Conservation (phyloP, 2,329 filamentous ascomycete species). For the Colletotrichum shisoi region DNA sequence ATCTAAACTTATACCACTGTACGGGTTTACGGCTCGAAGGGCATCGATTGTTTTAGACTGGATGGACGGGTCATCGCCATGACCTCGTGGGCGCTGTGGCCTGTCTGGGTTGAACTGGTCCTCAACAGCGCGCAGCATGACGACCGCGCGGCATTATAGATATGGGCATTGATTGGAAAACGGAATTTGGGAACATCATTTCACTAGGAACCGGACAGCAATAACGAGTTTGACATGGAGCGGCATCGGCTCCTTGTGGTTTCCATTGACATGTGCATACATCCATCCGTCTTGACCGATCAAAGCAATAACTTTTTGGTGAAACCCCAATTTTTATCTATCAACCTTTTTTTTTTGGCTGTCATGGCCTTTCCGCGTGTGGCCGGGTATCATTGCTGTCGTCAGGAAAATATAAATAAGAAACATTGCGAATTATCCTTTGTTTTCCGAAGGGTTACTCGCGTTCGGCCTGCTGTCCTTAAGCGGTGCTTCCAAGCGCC, state of each 20-base stretch:
- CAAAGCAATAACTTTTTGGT: constrained; percentile 33
- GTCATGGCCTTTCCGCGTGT: constrained; percentile 15
- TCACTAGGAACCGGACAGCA: neutral
- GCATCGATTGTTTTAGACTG: constrained; percentile 8
- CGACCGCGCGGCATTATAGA: constrained; percentile 15
- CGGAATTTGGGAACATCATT: neutral
- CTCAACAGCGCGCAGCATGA: neutral
- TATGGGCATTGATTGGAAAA: neutral
- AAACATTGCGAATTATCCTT: neutral
- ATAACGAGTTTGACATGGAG: neutral
- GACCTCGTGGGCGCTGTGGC: neutral
- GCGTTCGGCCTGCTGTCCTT: neutral
- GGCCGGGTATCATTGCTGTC: constrained; percentile 38
- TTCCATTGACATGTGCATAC: neutral
- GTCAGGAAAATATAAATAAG: constrained; percentile 4
- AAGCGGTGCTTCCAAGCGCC: constrained; percentile 30
- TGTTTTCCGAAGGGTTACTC: neutral
- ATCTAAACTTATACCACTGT: constrained; percentile 6
- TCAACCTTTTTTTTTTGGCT: constrained; percentile 9
- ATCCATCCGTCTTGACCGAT: neutral
- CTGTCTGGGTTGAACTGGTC: neutral
- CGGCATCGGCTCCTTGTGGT: neutral
- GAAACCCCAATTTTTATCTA: constrained; percentile 11
- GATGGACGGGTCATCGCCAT: neutral
- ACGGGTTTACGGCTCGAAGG: constrained; percentile 1